phyloP scores from a whole-genome alignment of 257 asterid species.

The Rauvolfia tetraphylla region DNA sequence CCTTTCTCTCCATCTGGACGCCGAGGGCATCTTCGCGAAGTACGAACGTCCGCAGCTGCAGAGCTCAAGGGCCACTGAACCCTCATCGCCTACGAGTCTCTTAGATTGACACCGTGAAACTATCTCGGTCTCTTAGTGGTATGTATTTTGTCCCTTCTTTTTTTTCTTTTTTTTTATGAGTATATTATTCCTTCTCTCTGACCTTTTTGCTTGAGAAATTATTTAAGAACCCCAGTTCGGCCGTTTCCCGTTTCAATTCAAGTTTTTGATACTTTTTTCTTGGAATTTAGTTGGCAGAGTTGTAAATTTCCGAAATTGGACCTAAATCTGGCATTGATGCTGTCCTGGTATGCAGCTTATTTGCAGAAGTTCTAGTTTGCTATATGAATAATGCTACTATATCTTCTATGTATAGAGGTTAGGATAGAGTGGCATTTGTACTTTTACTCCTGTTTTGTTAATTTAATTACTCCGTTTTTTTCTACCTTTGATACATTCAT shows the following conservation, averaged over 20 bases:
- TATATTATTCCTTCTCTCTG: not conserved
- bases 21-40: not conserved
- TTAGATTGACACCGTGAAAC: not conserved
- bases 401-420: not conserved
- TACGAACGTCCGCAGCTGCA: not conserved
- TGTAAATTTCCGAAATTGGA: not conserved
- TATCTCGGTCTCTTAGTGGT: not conserved
- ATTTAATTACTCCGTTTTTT: not conserved
- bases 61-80: not conserved
- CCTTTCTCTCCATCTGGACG: not conserved
- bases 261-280: not conserved
- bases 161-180: too few relatives aligned
- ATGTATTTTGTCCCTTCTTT: too few relatives aligned
- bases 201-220: not conserved
- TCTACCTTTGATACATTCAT: too few relatives aligned
- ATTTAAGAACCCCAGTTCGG: not conserved
- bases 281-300: not conserved
- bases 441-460: too few relatives aligned
- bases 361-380: not conserved
- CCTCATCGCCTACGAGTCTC: not conserved
- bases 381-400: not conserved
- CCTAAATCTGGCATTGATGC: not conserved
- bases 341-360: not conserved
- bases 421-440: not conserved
- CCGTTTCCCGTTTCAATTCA: not conserved